phyloP scores from a whole-genome alignment of 305 asterid species.

The Euphrasia arctica region DNA sequence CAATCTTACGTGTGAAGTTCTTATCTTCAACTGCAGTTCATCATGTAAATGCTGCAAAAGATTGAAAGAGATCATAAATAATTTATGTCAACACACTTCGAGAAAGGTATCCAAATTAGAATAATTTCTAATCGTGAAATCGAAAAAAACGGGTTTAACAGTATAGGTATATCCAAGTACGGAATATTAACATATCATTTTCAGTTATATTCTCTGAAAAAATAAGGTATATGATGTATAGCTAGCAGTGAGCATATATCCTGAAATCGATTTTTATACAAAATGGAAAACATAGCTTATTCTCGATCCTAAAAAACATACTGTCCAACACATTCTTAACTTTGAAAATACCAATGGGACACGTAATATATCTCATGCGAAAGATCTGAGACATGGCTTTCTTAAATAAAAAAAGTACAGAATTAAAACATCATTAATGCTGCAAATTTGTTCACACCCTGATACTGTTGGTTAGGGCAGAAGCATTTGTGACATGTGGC shows the following conservation, averaged over 20 bases:
- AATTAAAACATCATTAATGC: conserved; percentile 17
- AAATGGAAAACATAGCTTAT: background rate
- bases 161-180: too few species aligned
- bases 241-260: too few species aligned
- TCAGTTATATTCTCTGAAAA: too few species aligned
- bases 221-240: too few species aligned
- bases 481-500: conserved; percentile 91
- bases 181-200: too few species aligned
- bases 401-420: conserved; percentile 7
- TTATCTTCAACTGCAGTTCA: conserved; percentile 81
- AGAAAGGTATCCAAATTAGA: too few species aligned
- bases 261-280: background rate
- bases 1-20: conserved; percentile 75
- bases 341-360: too few species aligned
- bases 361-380: background rate
- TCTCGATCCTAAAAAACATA: background rate
- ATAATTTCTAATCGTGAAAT: too few species aligned
- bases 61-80: conserved; percentile 24
- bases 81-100: too few species aligned
- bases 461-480: conserved; percentile 75
- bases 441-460: conserved; percentile 45
- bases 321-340: background rate
- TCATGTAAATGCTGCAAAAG: conserved; percentile 85
- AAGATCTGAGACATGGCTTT: background rate
- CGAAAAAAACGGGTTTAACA: too few species aligned